These are phyloP conservation scores for Dentipellis sp. DNA, from an alignment of 768 basidiomycete genomes.

Conservation along the genomic window DNA sequence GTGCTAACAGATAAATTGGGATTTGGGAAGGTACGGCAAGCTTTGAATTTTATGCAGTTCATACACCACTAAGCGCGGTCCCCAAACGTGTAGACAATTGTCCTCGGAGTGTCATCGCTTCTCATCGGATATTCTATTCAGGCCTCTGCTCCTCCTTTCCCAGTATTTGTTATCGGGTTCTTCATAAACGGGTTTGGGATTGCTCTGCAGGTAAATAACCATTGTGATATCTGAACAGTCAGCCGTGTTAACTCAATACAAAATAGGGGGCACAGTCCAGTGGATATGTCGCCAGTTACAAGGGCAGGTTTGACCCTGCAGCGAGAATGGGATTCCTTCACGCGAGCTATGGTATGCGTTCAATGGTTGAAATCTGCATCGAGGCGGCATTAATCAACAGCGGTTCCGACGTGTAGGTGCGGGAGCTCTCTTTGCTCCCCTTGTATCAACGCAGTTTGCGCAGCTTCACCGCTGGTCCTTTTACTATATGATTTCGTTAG, in stretches of 20 bases:
- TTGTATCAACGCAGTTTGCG: constrained; percentile 47
- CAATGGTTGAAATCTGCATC: not conserved
- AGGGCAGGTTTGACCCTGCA: not conserved
- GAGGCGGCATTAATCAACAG: no score
- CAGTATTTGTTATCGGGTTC: constrained; percentile 44
- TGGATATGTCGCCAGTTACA: constrained; percentile 2
- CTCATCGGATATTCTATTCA: constrained; percentile 44
- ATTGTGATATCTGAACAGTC: constrained; percentile 4
- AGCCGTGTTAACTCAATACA: constrained; percentile 10
- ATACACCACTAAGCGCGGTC: not conserved
- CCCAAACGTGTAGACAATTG: constrained; percentile 25
- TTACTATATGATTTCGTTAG: not conserved
- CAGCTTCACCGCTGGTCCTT: constrained; percentile 26
- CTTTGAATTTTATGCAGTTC: no score
- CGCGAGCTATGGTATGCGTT: not conserved
- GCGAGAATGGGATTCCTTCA: not conserved
- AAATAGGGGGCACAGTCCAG: constrained; percentile 9
- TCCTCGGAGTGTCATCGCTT: constrained; percentile 41
- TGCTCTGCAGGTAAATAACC: constrained; percentile 30
- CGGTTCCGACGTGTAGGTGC: constrained; percentile 19
- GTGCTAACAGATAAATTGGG: not conserved
- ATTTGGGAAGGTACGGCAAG: constrained; percentile 4
- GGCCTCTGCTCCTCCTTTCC: constrained; percentile 52
- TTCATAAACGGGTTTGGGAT: constrained; percentile 41
- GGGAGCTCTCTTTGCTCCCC: constrained; percentile 43